phyloP scores from a whole-genome alignment of 2,329 filamentous ascomycete genomes.

The Mycocentrospora acerina region DNA sequence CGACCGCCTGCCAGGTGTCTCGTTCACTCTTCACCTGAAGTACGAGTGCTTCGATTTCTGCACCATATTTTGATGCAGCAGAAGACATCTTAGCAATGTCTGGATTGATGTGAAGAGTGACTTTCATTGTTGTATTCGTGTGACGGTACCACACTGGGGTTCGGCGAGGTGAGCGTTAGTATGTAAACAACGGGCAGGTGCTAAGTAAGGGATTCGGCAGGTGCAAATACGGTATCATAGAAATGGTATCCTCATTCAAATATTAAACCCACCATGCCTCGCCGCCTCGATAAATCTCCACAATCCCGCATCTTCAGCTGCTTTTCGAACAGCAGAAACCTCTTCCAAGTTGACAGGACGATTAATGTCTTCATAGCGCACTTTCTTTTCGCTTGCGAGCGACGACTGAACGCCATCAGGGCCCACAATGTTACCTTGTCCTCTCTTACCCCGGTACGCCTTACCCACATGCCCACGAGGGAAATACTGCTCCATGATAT shows the following conservation, averaged over 20 bases:
- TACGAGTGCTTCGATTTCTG: slow-evolving; percentile 17
- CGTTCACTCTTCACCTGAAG: slow-evolving; percentile 30
- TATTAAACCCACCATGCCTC: slow-evolving; percentile 58
- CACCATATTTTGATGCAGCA: slow-evolving; percentile 6
- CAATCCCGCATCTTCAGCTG: slow-evolving; percentile 69
- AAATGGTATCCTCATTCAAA: slow-evolving; percentile 20
- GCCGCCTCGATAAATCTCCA: slow-evolving; percentile 76
- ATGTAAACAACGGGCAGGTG: not conserved
- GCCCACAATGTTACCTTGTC: slow-evolving; percentile 31
- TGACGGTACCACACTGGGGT: not conserved
- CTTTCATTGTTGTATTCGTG: slow-evolving; percentile 1
- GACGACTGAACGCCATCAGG: slow-evolving; percentile 27
- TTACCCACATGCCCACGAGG: slow-evolving; percentile 82
- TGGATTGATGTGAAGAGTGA: slow-evolving; percentile 5
- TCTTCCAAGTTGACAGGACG: slow-evolving; percentile 67
- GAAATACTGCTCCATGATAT: slow-evolving; percentile 88
- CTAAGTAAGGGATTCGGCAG: not conserved
- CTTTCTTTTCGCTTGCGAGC: slow-evolving; percentile 43
- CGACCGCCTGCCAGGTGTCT: slow-evolving; percentile 33
- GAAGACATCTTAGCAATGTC: slow-evolving; percentile 20
- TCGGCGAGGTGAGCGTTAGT: not conserved
- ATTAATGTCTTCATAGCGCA: slow-evolving; percentile 77
- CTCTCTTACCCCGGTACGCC: slow-evolving; percentile 46
- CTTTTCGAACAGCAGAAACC: slow-evolving; percentile 64
- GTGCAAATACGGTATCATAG: not conserved